Percentiles rank a stretch among this genome's conserved stretches.
These are phyloP conservation scores for Epicoccum nigrum DNA, from an alignment of 2,329 filamentous ascomycete species.

Conservation along the genomic window DNA sequence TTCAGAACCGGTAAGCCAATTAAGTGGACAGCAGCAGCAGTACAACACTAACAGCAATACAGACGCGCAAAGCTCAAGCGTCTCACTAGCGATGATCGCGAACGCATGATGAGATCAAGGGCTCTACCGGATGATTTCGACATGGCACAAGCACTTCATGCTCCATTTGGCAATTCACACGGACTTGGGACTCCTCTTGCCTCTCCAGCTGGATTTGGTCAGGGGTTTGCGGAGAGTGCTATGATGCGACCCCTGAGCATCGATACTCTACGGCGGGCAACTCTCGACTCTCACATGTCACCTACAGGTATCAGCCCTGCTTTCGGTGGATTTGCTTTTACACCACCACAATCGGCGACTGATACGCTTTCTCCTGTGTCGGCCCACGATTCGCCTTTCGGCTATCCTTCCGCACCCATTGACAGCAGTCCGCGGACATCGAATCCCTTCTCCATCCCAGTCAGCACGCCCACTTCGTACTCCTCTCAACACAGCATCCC, in stretches of 20 bases:
- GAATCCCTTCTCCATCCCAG: constrained; percentile 48
- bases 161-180: constrained; percentile 55
- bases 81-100: constrained; percentile 65
- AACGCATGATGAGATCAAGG: constrained; percentile 65
- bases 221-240: constrained; percentile 57
- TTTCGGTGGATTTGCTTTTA: constrained; percentile 71
- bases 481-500: constrained; percentile 49
- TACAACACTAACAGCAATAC: constrained; percentile 20
- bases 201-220: constrained; percentile 51
- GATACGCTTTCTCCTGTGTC: constrained; percentile 49
- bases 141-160: constrained; percentile 64
- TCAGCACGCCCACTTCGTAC: constrained; percentile 41
- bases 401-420: constrained; percentile 44
- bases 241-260: constrained; percentile 72
- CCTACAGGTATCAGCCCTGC: constrained; percentile 70
- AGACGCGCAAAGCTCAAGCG: constrained; percentile 68
- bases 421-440: constrained; percentile 47
- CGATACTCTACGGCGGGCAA: constrained; percentile 68
- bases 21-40: background rate
- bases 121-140: constrained; percentile 66
- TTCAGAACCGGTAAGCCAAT: constrained; percentile 83
- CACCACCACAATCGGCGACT: constrained; percentile 58
- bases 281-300: constrained; percentile 70
- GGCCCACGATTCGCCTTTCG: constrained; percentile 51
- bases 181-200: constrained; percentile 57